Percentiles rank a stretch among this genome's conserved stretches.
phyloP scores from a whole-genome alignment of 1,139 yeast species.

The Candida sanyaensis region DNA sequence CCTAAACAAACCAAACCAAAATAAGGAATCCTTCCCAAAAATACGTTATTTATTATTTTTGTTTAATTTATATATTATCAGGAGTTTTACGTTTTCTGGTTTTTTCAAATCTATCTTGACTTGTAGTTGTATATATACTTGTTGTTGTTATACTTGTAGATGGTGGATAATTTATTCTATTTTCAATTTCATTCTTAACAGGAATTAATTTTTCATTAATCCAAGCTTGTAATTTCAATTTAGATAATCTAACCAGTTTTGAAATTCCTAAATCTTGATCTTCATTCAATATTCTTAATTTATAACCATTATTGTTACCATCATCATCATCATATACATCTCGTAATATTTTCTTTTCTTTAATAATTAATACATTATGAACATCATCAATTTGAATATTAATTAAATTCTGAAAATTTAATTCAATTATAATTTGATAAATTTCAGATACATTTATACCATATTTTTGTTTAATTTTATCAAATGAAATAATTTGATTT shows the following conservation, averaged over 20 bases:
- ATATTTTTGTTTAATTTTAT: constrained; percentile 15
- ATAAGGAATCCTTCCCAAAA: not conserved
- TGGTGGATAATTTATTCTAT: not conserved
- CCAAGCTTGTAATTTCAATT: constrained; percentile 23
- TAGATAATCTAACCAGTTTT: constrained; percentile 20
- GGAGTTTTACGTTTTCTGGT: constrained; percentile 14
- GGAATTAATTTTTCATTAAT: constrained; percentile 15
- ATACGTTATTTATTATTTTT: not conserved
- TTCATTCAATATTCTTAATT: constrained; percentile 23
- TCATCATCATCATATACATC: constrained; percentile 31
- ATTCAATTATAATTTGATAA: constrained; percentile 21
- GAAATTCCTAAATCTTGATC: constrained; percentile 20
- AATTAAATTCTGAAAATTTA: constrained; percentile 27
- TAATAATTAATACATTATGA: constrained; percentile 19
- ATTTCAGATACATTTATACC: constrained; percentile 17
- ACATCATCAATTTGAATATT: constrained; percentile 32
- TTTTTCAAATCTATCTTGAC: constrained; percentile 3
- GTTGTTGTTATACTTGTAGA: not conserved
- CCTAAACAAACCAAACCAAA: too few species aligned
- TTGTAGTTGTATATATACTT: not conserved
- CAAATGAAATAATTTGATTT: constrained; percentile 18
- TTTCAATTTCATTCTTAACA: constrained; percentile 9
- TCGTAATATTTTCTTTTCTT: constrained; percentile 22
- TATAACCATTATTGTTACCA: constrained; percentile 14
- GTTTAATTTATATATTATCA: constrained; percentile 8